These are phyloP conservation scores for Aspergillus egyptiacus DNA, from an alignment of 495 filamentous ascomycete species.

Conservation along the genomic window DNA sequence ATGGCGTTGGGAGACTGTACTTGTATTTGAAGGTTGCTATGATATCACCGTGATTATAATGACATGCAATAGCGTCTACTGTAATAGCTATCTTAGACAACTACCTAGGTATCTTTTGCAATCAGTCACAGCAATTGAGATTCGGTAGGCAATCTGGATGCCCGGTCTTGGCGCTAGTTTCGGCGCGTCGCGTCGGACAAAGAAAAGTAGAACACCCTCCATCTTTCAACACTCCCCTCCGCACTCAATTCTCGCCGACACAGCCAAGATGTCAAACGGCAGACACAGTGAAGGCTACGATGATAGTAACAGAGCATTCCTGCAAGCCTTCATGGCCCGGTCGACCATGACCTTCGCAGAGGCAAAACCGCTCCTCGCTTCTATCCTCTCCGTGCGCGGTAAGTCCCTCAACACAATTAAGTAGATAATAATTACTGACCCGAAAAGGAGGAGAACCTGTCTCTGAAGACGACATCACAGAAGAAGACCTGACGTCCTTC, in stretches of 20 bases:
- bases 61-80: conserved; percentile 7
- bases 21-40: conserved; percentile 18
- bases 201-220: too few species aligned
- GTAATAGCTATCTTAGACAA: background rate
- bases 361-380: conserved; percentile 65
- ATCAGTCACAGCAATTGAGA: too few species aligned
- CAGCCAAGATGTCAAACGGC: background rate
- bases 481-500: conserved; percentile 61
- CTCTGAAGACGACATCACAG: conserved; percentile 54
- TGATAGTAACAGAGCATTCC: conserved; percentile 82
- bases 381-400: conserved; percentile 60
- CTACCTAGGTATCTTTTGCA: too few species aligned
- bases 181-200: conserved; percentile 14
- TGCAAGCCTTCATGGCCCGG: conserved; percentile 81
- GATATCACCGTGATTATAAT: conserved; percentile 20
- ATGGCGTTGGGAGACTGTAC: conserved; percentile 27
- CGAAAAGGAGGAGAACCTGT: conserved; percentile 35
- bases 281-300: conserved; percentile 31
- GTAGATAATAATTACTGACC: background rate
- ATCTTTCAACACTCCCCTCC: background rate
- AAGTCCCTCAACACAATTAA: conserved; percentile 13
- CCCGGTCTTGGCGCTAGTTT: conserved; percentile 13
- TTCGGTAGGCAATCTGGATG: too few species aligned
- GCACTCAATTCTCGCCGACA: background rate
- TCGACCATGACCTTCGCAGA: conserved; percentile 70